These are phyloP conservation scores for Betula pendula DNA, from an alignment of 306 rosid genomes.

Conservation along the genomic window DNA sequence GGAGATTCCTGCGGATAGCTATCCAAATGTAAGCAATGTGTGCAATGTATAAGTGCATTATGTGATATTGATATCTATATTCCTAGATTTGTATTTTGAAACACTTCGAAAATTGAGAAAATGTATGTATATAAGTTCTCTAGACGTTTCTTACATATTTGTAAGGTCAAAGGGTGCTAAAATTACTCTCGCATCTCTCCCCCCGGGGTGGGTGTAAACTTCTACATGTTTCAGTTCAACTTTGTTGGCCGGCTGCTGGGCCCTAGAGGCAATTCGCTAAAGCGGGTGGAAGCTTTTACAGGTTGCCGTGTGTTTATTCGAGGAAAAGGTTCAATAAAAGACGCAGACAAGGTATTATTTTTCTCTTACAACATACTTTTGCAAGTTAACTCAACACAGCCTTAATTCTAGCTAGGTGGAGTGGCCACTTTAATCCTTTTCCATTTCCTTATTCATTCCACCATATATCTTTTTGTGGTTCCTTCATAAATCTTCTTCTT, in stretches of 20 bases:
- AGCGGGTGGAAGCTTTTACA: slow-evolving; percentile 58
- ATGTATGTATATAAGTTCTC: not conserved
- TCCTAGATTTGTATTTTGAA: not conserved
- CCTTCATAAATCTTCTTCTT: slow-evolving; percentile 17
- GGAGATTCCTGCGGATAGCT: slow-evolving; percentile 51
- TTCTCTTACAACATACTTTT: slow-evolving; percentile 3
- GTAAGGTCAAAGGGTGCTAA: not conserved
- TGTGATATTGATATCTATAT: not conserved
- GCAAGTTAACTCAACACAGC: slow-evolving; percentile 4
- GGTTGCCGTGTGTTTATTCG: slow-evolving; percentile 64
- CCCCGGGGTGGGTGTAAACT: not conserved
- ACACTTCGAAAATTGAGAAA: not conserved
- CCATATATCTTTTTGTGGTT: slow-evolving; percentile 15
- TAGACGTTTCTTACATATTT: not conserved
- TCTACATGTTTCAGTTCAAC: slow-evolving; percentile 44
- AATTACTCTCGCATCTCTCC: not conserved
- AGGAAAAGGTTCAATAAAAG: slow-evolving; percentile 63
- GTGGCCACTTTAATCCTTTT: not conserved
- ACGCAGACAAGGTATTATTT: slow-evolving; percentile 48
- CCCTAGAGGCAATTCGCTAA: slow-evolving; percentile 60
- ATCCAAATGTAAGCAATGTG: slow-evolving; percentile 48
- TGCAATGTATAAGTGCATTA: slow-evolving; percentile 4
- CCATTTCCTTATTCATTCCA: slow-evolving; percentile 10
- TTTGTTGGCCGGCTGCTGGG: slow-evolving; percentile 66
- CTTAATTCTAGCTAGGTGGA: not conserved